Conservation (phyloP, 2,329 filamentous ascomycete genomes). For the Penicillium palitans region DNA sequence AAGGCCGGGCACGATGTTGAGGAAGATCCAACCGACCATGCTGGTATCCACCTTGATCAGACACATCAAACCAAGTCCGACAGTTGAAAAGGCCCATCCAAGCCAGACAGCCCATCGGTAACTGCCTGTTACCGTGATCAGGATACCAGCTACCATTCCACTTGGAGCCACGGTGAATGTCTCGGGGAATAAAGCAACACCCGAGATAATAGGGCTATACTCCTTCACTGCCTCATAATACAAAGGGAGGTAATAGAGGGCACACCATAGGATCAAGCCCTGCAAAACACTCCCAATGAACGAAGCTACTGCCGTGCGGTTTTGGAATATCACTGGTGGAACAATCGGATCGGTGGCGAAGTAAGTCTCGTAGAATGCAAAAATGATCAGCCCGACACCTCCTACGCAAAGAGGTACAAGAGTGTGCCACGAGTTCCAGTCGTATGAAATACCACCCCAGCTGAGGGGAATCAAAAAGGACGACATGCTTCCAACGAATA, state of each 20-base stretch:
- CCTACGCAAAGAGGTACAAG: conserved; percentile 63
- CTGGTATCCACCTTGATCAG: conserved; percentile 47
- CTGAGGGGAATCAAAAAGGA: conserved; percentile 63
- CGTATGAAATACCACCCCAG: conserved; percentile 66
- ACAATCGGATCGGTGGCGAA: conserved; percentile 54
- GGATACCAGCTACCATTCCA: conserved; percentile 51
- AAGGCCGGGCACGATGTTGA: conserved; percentile 60
- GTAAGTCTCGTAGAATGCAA: conserved; percentile 57
- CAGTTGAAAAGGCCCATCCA: conserved; percentile 62
- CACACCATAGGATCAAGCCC: conserved; percentile 51
- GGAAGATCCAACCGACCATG: conserved; percentile 58
- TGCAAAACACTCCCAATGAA: conserved; percentile 59
- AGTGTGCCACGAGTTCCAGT: conserved; percentile 63
- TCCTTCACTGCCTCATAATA: conserved; percentile 51
- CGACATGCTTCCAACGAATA: conserved; percentile 62
- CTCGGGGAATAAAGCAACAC: conserved; percentile 59
- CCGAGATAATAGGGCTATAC: conserved; percentile 55
- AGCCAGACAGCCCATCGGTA: conserved; percentile 63
- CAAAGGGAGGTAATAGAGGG: conserved; percentile 57
- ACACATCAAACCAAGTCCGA: conserved; percentile 56
- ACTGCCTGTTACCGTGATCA: conserved; percentile 55
- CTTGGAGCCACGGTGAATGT: conserved; percentile 65
- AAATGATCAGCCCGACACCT: conserved; percentile 51
- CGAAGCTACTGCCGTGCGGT: conserved; percentile 50
- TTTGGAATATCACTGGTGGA: conserved; percentile 47